A percentile compares a stretch with the other conserved stretches of the same genome.
These are phyloP conservation scores for Entomortierella lignicola DNA, from an alignment of 192 early-diverging fungal genomes.

Conservation along the genomic window DNA sequence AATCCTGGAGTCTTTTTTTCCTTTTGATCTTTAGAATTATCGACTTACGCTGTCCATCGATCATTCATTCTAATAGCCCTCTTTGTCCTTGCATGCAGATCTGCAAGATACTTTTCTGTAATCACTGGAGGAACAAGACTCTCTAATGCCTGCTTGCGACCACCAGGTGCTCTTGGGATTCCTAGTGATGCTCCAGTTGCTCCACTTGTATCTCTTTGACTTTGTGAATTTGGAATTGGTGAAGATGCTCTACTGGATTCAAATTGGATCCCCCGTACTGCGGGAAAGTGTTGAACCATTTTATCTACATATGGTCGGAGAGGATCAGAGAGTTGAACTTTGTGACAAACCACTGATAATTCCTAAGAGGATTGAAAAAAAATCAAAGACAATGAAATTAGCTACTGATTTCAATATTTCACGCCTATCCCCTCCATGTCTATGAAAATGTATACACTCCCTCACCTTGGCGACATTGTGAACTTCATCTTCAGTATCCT, in stretches of 20 bases:
- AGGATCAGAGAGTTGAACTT: conserved; percentile 57
- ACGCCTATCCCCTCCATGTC: too few relatives aligned
- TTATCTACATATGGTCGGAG: conserved; percentile 71
- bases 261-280: conserved; percentile 39
- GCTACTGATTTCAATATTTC: too few relatives aligned
- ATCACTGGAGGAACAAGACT: conserved; percentile 43
- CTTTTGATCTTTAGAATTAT: neutral
- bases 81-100: conserved; percentile 79
- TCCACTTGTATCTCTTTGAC: conserved; percentile 12
- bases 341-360: conserved; percentile 55
- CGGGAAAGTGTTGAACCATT: conserved; percentile 69
- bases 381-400: too few relatives aligned
- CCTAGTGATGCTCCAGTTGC: neutral
- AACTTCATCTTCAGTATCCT: conserved; percentile 87
- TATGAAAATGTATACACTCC: too few relatives aligned
- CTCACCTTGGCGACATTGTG: conserved; percentile 50
- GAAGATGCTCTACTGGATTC: conserved; percentile 36
- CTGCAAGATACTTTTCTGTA: conserved; percentile 72
- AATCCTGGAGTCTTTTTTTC: too few relatives aligned
- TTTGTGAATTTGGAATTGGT: conserved; percentile 19
- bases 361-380: too few relatives aligned
- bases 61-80: conserved; percentile 74
- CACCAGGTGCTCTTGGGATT: conserved; percentile 3
- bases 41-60: conserved; percentile 76
- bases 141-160: conserved; percentile 29